These are phyloP conservation scores for Colletotrichum destructivum DNA, from an alignment of 2,329 filamentous ascomycete genomes.

Conservation along the genomic window DNA sequence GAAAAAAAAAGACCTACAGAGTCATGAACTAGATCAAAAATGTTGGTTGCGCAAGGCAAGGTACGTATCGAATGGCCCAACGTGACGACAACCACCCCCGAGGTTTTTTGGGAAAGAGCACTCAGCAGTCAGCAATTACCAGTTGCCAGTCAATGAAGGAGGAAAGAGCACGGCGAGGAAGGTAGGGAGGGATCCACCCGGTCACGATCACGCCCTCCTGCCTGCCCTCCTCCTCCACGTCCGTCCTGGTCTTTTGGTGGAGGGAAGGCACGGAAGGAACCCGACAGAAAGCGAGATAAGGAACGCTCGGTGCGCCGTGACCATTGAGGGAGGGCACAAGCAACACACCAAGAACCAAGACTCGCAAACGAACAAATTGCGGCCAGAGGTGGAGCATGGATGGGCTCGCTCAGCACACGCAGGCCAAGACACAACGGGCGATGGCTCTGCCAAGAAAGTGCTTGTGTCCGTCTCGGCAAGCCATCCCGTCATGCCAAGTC, in stretches of 20 bases:
- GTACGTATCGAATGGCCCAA: background rate
- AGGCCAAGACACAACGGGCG: conserved; percentile 37
- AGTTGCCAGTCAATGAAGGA: background rate
- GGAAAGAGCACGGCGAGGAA: background rate
- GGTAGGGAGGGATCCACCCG: background rate
- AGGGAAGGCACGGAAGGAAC: background rate
- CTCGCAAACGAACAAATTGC: background rate
- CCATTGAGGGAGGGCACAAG: background rate
- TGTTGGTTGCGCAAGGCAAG: background rate
- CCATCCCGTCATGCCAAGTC: conserved; percentile 41
- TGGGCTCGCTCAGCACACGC: conserved; percentile 13
- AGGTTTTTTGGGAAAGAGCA: background rate
- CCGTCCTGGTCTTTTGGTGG: background rate
- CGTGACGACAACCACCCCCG: background rate
- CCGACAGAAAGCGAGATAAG: background rate
- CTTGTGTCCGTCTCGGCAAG: conserved; percentile 41
- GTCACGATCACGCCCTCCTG: conserved; percentile 12
- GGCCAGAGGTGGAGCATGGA: conserved; percentile 21
- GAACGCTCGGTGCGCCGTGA: conserved; percentile 1
- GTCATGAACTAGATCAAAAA: background rate
- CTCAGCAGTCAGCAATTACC: too few relatives aligned
- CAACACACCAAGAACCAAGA: conserved; percentile 3
- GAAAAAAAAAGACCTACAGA: background rate
- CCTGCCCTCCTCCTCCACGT: background rate
- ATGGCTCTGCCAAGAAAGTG: conserved; percentile 42